Evolutionary conservation across 2,329 filamentous ascomycete species (phyloP), one percentile per base, ranked within the genome.

Genomic region (Claviceps lovelessii): DNA sequence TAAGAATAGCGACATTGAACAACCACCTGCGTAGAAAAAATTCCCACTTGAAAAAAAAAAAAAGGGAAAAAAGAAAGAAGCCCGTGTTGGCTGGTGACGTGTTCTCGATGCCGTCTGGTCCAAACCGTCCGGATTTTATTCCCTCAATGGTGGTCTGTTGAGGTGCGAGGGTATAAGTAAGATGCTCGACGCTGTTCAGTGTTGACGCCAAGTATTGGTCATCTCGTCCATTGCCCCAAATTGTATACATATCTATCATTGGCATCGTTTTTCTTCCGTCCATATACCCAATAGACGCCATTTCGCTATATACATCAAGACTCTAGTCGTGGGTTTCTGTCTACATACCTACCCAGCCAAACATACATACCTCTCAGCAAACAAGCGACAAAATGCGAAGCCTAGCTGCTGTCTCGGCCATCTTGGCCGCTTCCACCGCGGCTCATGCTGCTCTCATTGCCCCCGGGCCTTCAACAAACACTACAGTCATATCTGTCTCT

Each of bases 301-400:
- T 17, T 13, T 13, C 7, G 7, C 5, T 7, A 41, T n/a, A 41
- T 6, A 4, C 15, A 41, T 41, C 37, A 41, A 17, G 4, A 23
- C 8, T 23, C 42, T 44, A 19, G 42, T 44, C 42, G 17, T 44
- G 17, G 42, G n/a, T 44, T 44, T 23, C 42, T 44, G 2, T 44
- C 42, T 23, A 44, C 37, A 17, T 41, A 41, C 15, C 15, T n/a
- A 41, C 15, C 15, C 37, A 15, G 37, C 45, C 45, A 46, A 29
- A 17, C 45, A 46, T n/a, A 17, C 45, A 46, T n/a, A 46, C 29
- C 46, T 33, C 29, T 48, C 10, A 11, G 13, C 19, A 28, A 19
- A 29, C 35, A 28, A 50, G n/a, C n/a, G 23, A 51, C 56, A 60
- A 54, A 53, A 62, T 62, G 61, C 61, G 60, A 53, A 53, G 54